Evolutionary conservation across 2,329 filamentous ascomycete species (phyloP).

Genomic region (Penicillium palitans): DNA sequence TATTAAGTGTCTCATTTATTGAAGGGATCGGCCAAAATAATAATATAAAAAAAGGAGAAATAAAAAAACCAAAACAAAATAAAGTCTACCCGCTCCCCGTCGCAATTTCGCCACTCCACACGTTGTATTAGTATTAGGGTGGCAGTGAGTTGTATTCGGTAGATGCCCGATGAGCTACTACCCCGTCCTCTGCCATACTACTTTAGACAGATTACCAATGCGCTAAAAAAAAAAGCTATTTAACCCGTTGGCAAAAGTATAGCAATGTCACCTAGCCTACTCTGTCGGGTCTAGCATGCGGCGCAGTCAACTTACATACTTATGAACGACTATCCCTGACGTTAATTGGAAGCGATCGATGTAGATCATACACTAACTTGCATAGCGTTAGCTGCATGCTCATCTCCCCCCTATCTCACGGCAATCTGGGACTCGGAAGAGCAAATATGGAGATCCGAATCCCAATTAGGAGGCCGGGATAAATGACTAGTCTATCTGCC

Average conservation of each 20-base stretch:
- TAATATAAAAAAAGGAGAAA: not conserved
- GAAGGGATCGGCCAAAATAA: not conserved
- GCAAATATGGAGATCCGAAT: too few species aligned
- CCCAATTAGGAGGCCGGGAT: not conserved
- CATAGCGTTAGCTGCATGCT: not conserved
- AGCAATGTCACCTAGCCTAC: not conserved
- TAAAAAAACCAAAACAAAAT: not conserved
- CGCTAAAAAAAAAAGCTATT: not conserved
- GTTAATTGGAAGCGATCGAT: conserved; percentile 2
- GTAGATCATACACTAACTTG: conserved; percentile 6
- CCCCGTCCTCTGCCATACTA: not conserved
- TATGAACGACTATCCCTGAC: not conserved
- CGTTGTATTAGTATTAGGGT: not conserved
- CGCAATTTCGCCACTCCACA: not conserved
- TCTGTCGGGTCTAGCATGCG: not conserved
- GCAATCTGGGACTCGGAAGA: not conserved
- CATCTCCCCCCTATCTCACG: not conserved
- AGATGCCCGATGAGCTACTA: not conserved
- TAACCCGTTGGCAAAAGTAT: not conserved
- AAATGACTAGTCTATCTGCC: not conserved
- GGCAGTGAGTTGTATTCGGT: not conserved
- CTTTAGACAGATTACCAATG: not conserved
- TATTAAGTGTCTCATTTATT: conserved; percentile 1
- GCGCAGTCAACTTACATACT: conserved; percentile 11
- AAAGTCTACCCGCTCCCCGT: not conserved